These are phyloP conservation scores for Colletotrichum tanaceti DNA, from an alignment of 2,329 filamentous ascomycete species.

Conservation along the genomic window DNA sequence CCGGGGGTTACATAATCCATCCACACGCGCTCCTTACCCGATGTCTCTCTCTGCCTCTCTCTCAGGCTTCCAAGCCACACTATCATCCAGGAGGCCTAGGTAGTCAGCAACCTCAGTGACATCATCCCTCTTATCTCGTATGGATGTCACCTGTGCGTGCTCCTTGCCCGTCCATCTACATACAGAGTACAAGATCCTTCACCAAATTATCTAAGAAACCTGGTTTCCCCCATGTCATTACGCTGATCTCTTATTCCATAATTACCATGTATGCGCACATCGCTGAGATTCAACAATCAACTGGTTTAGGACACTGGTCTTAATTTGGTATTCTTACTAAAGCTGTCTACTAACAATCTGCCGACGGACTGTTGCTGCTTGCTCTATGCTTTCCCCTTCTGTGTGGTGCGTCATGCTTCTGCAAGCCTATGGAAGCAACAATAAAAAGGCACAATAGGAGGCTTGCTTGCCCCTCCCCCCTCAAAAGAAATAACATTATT, in stretches of 20 bases:
- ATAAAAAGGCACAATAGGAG: conserved; percentile 24
- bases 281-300: neutral
- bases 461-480: conserved; percentile 16
- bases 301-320: conserved; percentile 9
- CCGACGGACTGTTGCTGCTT: conserved; percentile 37
- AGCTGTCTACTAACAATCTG: conserved; percentile 41
- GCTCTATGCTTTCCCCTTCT: conserved; percentile 21
- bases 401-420: conserved; percentile 22
- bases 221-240: conserved; percentile 1
- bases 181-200: no score
- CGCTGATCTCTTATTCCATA: conserved; percentile 19
- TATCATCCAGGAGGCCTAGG: conserved; percentile 11
- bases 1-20: conserved; percentile 16
- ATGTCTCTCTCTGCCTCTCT: no score
- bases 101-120: conserved; percentile 32
- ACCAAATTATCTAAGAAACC: neutral
- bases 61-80: neutral
- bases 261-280: neutral
- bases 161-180: conserved; percentile 11
- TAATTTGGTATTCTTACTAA: conserved; percentile 22
- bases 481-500: conserved; percentile 38
- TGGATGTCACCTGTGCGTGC: conserved; percentile 11
- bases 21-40: neutral
- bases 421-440: conserved; percentile 3
- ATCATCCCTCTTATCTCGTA: conserved; percentile 28